These are phyloP conservation scores for Mychonastes homosphaera DNA, from an alignment of 139 green algal genomes.

Conservation along the genomic window DNA sequence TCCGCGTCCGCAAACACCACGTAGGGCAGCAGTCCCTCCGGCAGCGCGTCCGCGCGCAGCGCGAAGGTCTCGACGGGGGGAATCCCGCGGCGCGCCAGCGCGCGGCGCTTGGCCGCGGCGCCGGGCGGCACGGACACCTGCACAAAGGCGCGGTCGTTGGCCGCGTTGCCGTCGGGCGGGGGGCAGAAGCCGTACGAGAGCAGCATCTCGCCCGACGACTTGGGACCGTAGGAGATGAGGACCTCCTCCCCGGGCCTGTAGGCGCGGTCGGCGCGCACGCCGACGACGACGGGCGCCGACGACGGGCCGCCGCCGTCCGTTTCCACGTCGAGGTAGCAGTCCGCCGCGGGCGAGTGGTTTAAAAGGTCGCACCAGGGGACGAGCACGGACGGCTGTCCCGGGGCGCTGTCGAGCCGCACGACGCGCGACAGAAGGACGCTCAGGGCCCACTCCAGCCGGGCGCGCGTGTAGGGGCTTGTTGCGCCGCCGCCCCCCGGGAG, in stretches of 20 bases:
- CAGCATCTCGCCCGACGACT: conserved; percentile 44
- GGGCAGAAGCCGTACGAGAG: conserved; percentile 58
- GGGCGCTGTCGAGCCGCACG: conserved; percentile 31
- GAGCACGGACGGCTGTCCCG: conserved; percentile 33
- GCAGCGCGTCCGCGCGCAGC: conserved; percentile 28
- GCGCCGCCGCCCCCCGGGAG: conserved; percentile 8
- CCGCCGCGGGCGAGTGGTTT: conserved; percentile 35
- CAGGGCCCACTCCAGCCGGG: conserved; percentile 33
- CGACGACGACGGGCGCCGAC: conserved; percentile 36
- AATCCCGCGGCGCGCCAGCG: conserved; percentile 15
- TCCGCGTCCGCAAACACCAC: conserved; percentile 22
- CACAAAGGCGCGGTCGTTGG: conserved; percentile 38
- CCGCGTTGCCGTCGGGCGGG: conserved; percentile 34
- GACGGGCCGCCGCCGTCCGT: no score
- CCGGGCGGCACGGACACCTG: conserved; percentile 11
- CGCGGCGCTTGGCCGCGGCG: conserved; percentile 30
- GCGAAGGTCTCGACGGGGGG: conserved; percentile 23
- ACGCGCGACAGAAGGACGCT: conserved; percentile 51
- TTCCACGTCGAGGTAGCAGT: conserved; percentile 30
- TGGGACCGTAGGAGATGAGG: conserved; percentile 41
- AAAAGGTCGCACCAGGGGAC: conserved; percentile 53
- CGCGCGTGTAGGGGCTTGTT: conserved; percentile 17
- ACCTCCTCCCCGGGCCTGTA: conserved; percentile 44
- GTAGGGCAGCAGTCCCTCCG: conserved; percentile 27
- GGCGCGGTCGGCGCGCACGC: conserved; percentile 32